Conservation (phyloP, 306 rosid genomes). For the Cicer bijugum region DNA sequence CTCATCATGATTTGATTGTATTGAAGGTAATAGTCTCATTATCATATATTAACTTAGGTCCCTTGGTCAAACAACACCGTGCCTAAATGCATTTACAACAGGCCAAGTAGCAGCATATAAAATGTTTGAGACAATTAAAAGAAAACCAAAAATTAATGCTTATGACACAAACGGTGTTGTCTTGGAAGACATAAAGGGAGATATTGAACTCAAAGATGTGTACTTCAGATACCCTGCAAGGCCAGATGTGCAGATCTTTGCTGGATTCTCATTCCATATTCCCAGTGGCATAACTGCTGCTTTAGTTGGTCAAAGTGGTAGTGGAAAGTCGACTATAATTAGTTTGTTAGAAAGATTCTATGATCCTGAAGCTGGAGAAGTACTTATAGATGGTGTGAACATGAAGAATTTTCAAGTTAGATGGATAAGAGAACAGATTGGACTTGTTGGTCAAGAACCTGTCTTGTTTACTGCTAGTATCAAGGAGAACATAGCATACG, state of each 20-base stretch:
- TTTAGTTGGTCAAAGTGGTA: slow-evolving; percentile 91
- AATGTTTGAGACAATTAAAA: slow-evolving; percentile 76
- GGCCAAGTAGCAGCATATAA: slow-evolving; percentile 88
- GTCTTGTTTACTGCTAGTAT: slow-evolving; percentile 65
- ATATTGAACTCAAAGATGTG: slow-evolving; percentile 76
- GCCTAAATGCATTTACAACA: slow-evolving; percentile 75
- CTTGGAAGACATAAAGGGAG: slow-evolving; percentile 67
- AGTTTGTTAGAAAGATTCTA: slow-evolving; percentile 79
- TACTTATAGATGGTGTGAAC: slow-evolving; percentile 74
- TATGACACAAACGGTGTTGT: slow-evolving; percentile 65
- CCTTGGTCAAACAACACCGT: slow-evolving; percentile 77
- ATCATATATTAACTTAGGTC: slow-evolving; percentile 51
- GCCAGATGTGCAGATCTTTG: slow-evolving; percentile 71
- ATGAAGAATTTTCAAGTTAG: slow-evolving; percentile 59
- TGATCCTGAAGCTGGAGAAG: slow-evolving; percentile 82
- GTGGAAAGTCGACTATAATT: slow-evolving; percentile 87
- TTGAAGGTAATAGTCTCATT: not conserved
- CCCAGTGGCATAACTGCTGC: slow-evolving; percentile 75
- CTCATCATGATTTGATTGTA: not conserved
- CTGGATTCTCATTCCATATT: slow-evolving; percentile 76
- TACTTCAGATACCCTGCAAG: slow-evolving; percentile 79
- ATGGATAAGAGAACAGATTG: slow-evolving; percentile 79
- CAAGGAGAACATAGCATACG: slow-evolving; percentile 76
- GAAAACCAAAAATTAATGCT: slow-evolving; percentile 70
- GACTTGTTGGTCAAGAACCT: slow-evolving; percentile 87